Percentiles rank a stretch among this genome's conserved stretches.
These are phyloP conservation scores for Orychophragmus violaceus DNA, from an alignment of 345 rosid species.

Conservation along the genomic window DNA sequence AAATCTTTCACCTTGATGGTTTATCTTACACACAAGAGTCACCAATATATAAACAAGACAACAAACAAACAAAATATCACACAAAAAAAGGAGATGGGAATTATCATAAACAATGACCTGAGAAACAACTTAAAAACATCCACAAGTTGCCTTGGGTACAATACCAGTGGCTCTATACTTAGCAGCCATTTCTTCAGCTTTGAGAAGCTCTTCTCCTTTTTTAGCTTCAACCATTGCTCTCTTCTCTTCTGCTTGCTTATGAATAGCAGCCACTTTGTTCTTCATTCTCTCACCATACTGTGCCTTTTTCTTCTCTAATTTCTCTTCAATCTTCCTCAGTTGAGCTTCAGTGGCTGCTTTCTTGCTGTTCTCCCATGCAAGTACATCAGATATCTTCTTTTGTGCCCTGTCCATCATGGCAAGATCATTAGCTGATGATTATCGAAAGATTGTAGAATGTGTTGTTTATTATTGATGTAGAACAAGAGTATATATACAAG, in stretches of 20 bases:
- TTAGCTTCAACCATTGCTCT: constrained; percentile 74
- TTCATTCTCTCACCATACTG: constrained; percentile 73
- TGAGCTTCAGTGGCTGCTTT: constrained; percentile 72
- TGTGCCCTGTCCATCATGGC: constrained; percentile 54
- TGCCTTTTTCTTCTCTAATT: constrained; percentile 79
- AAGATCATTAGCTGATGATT: not conserved
- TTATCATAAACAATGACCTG: constrained; percentile 16
- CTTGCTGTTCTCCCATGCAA: constrained; percentile 87
- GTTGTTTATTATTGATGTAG: too few relatives aligned
- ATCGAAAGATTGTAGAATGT: too few relatives aligned
- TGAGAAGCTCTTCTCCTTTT: constrained; percentile 71
- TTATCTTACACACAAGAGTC: not conserved
- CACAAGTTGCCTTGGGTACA: constrained; percentile 63
- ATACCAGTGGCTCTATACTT: constrained; percentile 73
- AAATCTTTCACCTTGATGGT: not conserved
- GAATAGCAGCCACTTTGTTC: constrained; percentile 67
- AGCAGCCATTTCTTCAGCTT: constrained; percentile 85
- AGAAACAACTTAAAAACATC: constrained; percentile 55
- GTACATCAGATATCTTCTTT: constrained; percentile 58
- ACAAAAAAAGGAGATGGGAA: not conserved
- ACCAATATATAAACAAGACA: constrained; percentile 16
- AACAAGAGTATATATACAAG: too few relatives aligned
- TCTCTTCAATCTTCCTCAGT: constrained; percentile 71
- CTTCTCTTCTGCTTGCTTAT: constrained; percentile 80
- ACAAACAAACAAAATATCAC: not conserved